Evolutionary conservation across 495 filamentous ascomycete species (phyloP), one percentile per base, ranked within the genome.

Genomic region (Durotheca rogersii): DNA sequence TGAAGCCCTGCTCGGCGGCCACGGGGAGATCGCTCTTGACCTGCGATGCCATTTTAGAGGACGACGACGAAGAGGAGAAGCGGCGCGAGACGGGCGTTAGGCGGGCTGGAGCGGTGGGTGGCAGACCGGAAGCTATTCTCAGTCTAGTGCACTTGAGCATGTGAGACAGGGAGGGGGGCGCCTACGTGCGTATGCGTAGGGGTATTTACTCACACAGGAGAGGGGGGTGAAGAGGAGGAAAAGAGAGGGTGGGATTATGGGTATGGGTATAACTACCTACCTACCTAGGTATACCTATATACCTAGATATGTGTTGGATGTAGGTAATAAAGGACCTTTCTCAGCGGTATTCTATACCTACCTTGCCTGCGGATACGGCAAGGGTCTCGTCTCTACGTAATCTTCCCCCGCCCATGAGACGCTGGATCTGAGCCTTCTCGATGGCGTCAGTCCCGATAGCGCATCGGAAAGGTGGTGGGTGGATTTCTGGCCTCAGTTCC

Each of bases 1-100:
- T 67, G 60, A 88, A 86, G 36, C 83, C 82, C 35, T 67, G 53
- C 21, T 67, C 51, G 1, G 67, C 66, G 0, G 52, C 64, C 1
- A 23, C 19, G 1, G 67, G 66, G 30, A 70, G 58, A 20, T 40
- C 45, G 44, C 41, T 60, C 11, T 41, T 46, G 40, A 37, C 56
- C 16, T 39, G 43, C 20, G 49, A 56, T 6, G 56, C 36, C 60
- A 64, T 64, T 33, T 53, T 52, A 0, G 12, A 14, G n/a, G n/a
- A n/a, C n/a, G n/a, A n/a, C n/a, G n/a, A n/a, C n/a, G n/a, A n/a
- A n/a, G n/a, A n/a, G 33, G 17, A 32, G 7, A 14, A 6, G 9
- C 15, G n/a, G 10, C 11, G 2, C 10, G 9, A 38, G 14, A 6
- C n/a, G 34, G n/a, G 11, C 5, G 17, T 3, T 10, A 36, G 1